phyloP scores from a whole-genome alignment of 1,139 yeast species.

The Hyphopichia buzzinii region DNA sequence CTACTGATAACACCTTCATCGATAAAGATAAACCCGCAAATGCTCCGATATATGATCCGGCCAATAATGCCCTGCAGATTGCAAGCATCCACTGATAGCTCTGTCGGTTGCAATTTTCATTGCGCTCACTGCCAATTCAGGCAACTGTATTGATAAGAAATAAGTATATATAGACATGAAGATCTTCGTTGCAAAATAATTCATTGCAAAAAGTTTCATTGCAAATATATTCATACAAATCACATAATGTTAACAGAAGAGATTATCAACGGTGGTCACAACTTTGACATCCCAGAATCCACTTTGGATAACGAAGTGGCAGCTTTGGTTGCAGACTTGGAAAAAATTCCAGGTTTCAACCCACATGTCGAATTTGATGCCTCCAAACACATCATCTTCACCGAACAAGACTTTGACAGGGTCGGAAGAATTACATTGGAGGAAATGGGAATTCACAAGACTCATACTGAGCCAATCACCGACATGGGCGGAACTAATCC shows the following conservation, averaged over 20 bases:
- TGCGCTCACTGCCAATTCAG: too few relatives aligned
- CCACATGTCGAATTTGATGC: constrained; percentile 28
- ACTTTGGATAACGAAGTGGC: constrained; percentile 23
- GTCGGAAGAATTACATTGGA: constrained; percentile 19
- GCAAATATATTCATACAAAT: too few relatives aligned
- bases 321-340: constrained; percentile 16
- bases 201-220: too few relatives aligned
- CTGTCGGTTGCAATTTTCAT: too few relatives aligned
- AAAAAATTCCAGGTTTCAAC: constrained; percentile 22
- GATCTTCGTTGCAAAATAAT: too few relatives aligned
- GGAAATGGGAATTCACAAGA: constrained; percentile 26
- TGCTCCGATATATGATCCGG: too few relatives aligned
- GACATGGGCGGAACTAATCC: constrained; percentile 30
- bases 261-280: constrained; percentile 14
- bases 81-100: too few relatives aligned
- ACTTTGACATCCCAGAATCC: constrained; percentile 19
- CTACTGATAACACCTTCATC: too few relatives aligned
- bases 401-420: constrained; percentile 17
- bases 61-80: too few relatives aligned
- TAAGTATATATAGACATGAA: too few relatives aligned
- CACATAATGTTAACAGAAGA: constrained; percentile 15
- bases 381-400: constrained; percentile 21
- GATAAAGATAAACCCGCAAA: too few relatives aligned
- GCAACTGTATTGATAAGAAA: too few relatives aligned
- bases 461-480: constrained; percentile 22